Percentiles rank a stretch among this genome's conserved stretches.
phyloP scores from a whole-genome alignment of 495 filamentous ascomycete species.

The Melanomma pulvis-pyrius region DNA sequence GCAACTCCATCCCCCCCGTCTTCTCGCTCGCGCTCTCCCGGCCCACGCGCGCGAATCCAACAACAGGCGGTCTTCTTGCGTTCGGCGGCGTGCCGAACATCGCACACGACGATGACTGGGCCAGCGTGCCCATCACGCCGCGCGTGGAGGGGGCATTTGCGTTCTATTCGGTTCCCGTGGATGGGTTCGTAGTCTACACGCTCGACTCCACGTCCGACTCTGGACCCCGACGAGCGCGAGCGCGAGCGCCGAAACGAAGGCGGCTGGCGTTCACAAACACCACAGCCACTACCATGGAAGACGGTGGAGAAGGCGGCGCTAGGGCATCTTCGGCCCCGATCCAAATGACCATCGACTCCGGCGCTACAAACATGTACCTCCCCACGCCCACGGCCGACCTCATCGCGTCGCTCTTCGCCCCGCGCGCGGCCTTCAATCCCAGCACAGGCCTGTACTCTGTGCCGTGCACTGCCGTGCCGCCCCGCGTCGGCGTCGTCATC shows the following conservation, averaged over 20 bases:
- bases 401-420: constrained; percentile 57
- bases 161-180: constrained; percentile 51
- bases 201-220: too few species aligned
- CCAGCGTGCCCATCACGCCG: constrained; percentile 46
- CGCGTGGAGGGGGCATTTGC: constrained; percentile 27
- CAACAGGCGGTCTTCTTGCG: constrained; percentile 48
- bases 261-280: neutral
- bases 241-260: neutral
- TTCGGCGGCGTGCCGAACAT: constrained; percentile 58
- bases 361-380: neutral
- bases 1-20: constrained; percentile 54
- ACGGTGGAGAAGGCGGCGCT: neutral
- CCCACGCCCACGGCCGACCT: too few species aligned
- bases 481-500: constrained; percentile 57
- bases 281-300: neutral
- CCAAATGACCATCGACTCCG: neutral
- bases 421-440: constrained; percentile 54
- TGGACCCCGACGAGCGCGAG: too few species aligned
- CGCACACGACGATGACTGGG: constrained; percentile 42
- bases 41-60: constrained; percentile 3
- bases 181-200: constrained; percentile 42
- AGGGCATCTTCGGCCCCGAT: neutral
- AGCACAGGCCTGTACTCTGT: constrained; percentile 56
- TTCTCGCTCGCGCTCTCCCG: constrained; percentile 57
- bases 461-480: constrained; percentile 57